Evolutionary conservation across 345 rosid species (phyloP).

Genomic region (Euclidium syriacum): DNA sequence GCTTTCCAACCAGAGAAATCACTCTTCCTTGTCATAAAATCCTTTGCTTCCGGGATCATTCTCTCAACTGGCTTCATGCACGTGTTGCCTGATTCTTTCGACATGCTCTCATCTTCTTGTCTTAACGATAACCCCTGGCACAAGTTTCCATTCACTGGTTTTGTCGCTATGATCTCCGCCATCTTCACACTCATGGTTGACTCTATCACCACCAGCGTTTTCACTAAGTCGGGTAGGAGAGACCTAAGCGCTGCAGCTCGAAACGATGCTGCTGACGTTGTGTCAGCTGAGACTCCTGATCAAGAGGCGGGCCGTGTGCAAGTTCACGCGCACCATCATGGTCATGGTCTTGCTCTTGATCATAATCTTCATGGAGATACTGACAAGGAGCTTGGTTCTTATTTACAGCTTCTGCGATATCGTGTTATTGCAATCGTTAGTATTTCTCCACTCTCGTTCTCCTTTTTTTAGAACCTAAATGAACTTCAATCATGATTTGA

Average conservation of each 20-base stretch:
- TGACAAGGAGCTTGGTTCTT: constrained; percentile 10
- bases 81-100: constrained; percentile 49
- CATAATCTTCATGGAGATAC: neutral
- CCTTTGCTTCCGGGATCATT: constrained; percentile 56
- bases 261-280: neutral
- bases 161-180: constrained; percentile 43
- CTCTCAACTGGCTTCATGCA: constrained; percentile 48
- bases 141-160: constrained; percentile 43
- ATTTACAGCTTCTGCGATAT: constrained; percentile 38
- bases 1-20: constrained; percentile 39
- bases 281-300: constrained; percentile 13
- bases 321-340: constrained; percentile 26
- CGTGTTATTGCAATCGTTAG: constrained; percentile 42
- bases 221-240: neutral
- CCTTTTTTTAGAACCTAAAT: neutral
- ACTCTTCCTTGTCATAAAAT: constrained; percentile 43
- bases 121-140: constrained; percentile 42
- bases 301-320: constrained; percentile 16
- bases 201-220: constrained; percentile 41
- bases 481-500: neutral
- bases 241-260: neutral
- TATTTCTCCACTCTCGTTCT: neutral
- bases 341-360: constrained; percentile 34
- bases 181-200: constrained; percentile 50
- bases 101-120: constrained; percentile 42